Percentiles rank a stretch among this genome's conserved stretches.
These are phyloP conservation scores for Panaeolus papilionaceus DNA, from an alignment of 768 basidiomycete genomes.

Conservation along the genomic window DNA sequence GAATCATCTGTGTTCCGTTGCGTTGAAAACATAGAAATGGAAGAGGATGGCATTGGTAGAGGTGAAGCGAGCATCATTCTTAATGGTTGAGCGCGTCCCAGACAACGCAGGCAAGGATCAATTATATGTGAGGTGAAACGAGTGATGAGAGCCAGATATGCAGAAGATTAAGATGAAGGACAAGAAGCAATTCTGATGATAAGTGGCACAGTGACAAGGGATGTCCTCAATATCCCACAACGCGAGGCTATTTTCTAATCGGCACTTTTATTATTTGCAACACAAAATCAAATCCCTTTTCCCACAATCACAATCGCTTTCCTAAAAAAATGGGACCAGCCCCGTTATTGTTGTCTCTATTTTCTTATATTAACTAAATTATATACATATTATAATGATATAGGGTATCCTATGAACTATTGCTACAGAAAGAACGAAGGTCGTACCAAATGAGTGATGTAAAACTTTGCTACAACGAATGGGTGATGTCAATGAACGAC, in stretches of 20 bases:
- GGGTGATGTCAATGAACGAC: slow-evolving; percentile 13
- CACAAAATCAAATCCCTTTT: not conserved
- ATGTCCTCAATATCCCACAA: not conserved
- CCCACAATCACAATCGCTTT: slow-evolving; percentile 3
- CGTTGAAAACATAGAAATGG: slow-evolving; percentile 53
- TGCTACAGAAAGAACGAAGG: not conserved
- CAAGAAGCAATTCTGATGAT: not conserved
- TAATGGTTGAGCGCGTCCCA: slow-evolving; percentile 24
- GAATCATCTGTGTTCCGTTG: slow-evolving; percentile 57
- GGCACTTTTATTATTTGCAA: slow-evolving; percentile 15
- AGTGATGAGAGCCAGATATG: not conserved
- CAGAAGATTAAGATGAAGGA: not conserved
- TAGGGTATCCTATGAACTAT: not conserved
- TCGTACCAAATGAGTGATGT: slow-evolving; percentile 7
- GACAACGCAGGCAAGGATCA: slow-evolving; percentile 1
- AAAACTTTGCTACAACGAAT: not conserved
- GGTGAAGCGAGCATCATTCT: slow-evolving; percentile 72
- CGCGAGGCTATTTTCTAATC: slow-evolving; percentile 14
- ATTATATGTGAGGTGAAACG: not conserved
- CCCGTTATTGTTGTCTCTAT: not conserved
- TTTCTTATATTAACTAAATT: not conserved
- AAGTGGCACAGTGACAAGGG: slow-evolving; percentile 2
- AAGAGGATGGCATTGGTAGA: slow-evolving; percentile 46
- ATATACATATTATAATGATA: not conserved
- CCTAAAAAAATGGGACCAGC: not conserved